Evolutionary conservation across 768 basidiomycete species (phyloP), one percentile per base, ranked within the genome.

Genomic region (Lentinula aciculospora): DNA sequence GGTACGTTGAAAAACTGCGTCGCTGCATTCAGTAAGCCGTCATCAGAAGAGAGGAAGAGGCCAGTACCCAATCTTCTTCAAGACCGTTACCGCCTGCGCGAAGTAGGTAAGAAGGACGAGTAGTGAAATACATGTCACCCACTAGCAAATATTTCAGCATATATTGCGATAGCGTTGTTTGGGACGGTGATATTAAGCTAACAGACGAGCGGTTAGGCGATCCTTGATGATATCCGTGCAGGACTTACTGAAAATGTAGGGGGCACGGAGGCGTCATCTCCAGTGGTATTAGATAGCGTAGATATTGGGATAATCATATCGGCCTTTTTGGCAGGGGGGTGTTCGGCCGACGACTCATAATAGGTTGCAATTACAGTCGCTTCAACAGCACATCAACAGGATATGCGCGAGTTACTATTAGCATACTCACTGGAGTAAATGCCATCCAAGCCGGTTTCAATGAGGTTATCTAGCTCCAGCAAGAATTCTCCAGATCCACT

Each of bases 11-110:
- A 48, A 32, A 47, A 57, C 56, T 57, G 27, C 9, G 17, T 13
- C 28, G 15, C 4, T 3, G 13, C 6, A n/a, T 17, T 46, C 1
- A 45, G 10, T 27, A 0, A 76, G 2, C 81, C 75, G 2, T 76
- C 79, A 28, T 74, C 66, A 0, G 69, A 62, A 25, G 60, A 29
- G 17, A 31, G 19, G 9, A 21, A 49, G 36, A 53, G 12, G 7
- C 6, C 46, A 68, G 40, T 61, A 88, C 88, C 89, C 90, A 92
- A 65, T 90, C 91, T 69, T 92, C 90, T 65, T 84, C 83, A 2
- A 76, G 64, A 3, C 71, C 73, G 56, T 81, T 83, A 0, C 82
- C 81, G 1, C 76, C 44, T 57, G 15, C 17, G 25, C 17, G 5
- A 21, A 25, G 37, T 21, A 25, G n/a, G 19, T 34, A 13, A 37